Evolutionary conservation across 441 rosid species (phyloP).

Genomic region (Arabidopsis lyrata): DNA sequence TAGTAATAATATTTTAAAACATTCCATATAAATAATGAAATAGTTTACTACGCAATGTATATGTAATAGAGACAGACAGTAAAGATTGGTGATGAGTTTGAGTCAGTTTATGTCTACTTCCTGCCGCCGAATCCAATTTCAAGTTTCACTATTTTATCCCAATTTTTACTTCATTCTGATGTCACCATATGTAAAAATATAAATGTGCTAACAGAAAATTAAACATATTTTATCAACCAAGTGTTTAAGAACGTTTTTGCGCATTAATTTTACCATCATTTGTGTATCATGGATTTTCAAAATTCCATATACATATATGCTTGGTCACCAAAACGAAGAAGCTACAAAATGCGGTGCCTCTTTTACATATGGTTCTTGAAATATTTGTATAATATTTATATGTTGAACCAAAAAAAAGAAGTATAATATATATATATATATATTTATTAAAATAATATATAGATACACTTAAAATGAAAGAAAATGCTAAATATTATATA

Average conservation of each 20-base stretch:
- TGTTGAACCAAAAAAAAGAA: no score
- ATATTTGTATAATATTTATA: no score
- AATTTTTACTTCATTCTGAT: constrained; percentile 17
- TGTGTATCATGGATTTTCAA: no score
- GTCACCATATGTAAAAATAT: constrained; percentile 10
- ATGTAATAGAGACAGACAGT: constrained; percentile 44
- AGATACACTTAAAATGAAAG: no score
- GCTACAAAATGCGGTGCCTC: no score
- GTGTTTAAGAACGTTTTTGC: not conserved
- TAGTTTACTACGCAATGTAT: constrained; percentile 39
- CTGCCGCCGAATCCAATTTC: constrained; percentile 46
- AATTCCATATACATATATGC: no score
- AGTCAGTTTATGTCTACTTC: constrained; percentile 44
- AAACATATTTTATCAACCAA: not conserved
- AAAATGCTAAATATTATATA: no score
- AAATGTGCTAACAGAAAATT: not conserved
- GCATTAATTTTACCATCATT: no score
- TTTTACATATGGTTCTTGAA: no score
- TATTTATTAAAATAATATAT: no score
- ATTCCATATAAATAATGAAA: constrained; percentile 1
- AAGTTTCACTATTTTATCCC: constrained; percentile 19
- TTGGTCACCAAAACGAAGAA: no score
- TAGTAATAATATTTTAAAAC: constrained; percentile 14
- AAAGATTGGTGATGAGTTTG: constrained; percentile 34
- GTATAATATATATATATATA: no score